Evolutionary conservation across 148 eudicot genomes (phyloP), one percentile per base, ranked within the genome.

Genomic region (Rhododendron ferrugineum): DNA sequence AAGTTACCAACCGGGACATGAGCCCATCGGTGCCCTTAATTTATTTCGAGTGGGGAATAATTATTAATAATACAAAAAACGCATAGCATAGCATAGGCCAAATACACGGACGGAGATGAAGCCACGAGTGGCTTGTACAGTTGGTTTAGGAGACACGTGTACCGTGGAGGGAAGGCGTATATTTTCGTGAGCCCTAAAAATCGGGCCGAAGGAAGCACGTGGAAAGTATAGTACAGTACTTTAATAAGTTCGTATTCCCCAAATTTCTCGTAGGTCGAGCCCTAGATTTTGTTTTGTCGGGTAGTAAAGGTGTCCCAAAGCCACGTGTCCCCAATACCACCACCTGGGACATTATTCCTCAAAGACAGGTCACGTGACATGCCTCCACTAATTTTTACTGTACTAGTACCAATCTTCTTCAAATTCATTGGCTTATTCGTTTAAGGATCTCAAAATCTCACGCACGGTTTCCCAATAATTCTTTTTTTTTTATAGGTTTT

Each of bases 391-490:
- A 5, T 42, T 42, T 5, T 42, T 36, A 36, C 34, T 32, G n/a
- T n/a, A 32, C 1, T 2, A 36, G 37, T 36, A 40, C 42, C 42
- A 5, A 40, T 40, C 42, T 40, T 40, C 42, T 40, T 40, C 42
- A 40, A 37, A 37, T 2, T 37, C 42, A 5, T 0, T 40, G 0
- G 42, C 44, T 40, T 40, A 8, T 40, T 40, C 44, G 44, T 40
- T 40, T 1, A 6, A 37, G 40, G 1, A 0, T 40, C 7, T 40
- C 6, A 40, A 40, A 40, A 0, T 0, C 6, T 0, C 0, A 1
- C 7, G 44, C 7, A 40, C 1, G 44, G 44, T 40, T 40, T 5
- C 0, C 40, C 6, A 40, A 40, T 40, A 40, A 6, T 40, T 6
- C 0, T 40, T 37, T 37, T 40, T 4, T 37, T 34, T 34, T 34